phyloP scores from a whole-genome alignment of 1,139 yeast species.

The Hansenula sp. region DNA sequence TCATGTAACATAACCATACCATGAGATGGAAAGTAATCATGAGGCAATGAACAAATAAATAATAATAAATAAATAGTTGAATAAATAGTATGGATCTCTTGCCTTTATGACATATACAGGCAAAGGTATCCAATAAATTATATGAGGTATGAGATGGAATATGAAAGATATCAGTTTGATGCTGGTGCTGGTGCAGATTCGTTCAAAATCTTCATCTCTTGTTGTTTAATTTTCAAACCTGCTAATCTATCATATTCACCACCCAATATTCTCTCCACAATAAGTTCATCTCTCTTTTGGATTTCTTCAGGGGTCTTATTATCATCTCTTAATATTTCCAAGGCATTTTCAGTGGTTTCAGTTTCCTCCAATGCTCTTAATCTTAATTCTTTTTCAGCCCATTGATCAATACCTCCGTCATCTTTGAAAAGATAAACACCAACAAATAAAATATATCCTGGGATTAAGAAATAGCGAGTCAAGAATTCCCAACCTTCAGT shows the following conservation, averaged over 20 bases:
- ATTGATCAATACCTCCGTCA: slow-evolving; percentile 46
- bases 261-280: slow-evolving; percentile 75
- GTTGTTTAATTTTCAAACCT: slow-evolving; percentile 44
- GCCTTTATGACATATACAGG: no score
- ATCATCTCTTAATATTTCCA: slow-evolving; percentile 42
- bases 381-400: slow-evolving; percentile 85
- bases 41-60: no score
- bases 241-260: slow-evolving; percentile 84
- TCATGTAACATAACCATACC: not conserved
- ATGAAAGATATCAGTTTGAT: no score
- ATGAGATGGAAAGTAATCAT: no score
- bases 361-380: slow-evolving; percentile 68
- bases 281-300: slow-evolving; percentile 70
- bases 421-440: slow-evolving; percentile 44
- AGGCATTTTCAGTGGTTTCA: slow-evolving; percentile 51
- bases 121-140: no score
- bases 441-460: slow-evolving; percentile 48
- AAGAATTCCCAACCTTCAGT: slow-evolving; percentile 85
- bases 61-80: no score
- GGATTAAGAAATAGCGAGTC: slow-evolving; percentile 68
- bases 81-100: no score
- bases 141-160: not conserved
- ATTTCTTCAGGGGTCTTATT: slow-evolving; percentile 57
- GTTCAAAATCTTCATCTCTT: slow-evolving; percentile 1
- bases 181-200: not conserved